Base-by-base conservation (phyloP, 2,329 filamentous ascomycete species). In the Meredithiella fracta region DNA sequence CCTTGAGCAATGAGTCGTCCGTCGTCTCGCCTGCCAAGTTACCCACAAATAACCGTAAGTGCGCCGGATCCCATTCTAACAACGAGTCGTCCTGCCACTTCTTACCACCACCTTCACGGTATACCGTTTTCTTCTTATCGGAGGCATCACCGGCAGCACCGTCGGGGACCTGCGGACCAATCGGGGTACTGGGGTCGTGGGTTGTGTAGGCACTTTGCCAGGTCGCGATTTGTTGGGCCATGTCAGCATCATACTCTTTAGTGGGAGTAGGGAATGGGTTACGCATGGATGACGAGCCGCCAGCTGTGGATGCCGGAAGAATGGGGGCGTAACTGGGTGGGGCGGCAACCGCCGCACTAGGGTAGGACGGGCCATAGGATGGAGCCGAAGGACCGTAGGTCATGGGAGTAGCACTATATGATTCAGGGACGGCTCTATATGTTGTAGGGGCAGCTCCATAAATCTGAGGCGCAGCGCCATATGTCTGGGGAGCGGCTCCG, bases 1-100 rank as follows among this genome's bases (percentile, higher is more conserved):
- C 92, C 70, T 98, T 98, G 64, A 92, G 76, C 9, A 98, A 76
- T 1, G 87, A 92, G 56, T 98, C 92, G 68, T 98, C 92, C 1
- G 92, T 98, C 29, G 94, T 92, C 72, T 98, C 92, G 62, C 92
- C 92, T 42, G 92, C 92, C 53, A 98, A 78, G 67, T 98, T 98
- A 61, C 92, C 92, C 15, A 97, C 89, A 68, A 97, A 97, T 47
- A 98, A 80, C 37, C 92, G 87, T 64, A 95, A 86, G 67, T 98
- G 92, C 26, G 85, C 79, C 1, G 91, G 91, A 65, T 97, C 90
- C 92, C 92, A 98, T 67, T 97, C 92, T 1, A 97, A 78, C 2
- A 98, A 78, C 0, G 85, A 79, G 57, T 86, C 77, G 66, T 98
- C 92, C 23, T 85, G 84, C 92, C 92, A 98, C 58, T 81, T 85